Conservation (phyloP, 768 basidiomycete genomes). For the Suillus decipiens region DNA sequence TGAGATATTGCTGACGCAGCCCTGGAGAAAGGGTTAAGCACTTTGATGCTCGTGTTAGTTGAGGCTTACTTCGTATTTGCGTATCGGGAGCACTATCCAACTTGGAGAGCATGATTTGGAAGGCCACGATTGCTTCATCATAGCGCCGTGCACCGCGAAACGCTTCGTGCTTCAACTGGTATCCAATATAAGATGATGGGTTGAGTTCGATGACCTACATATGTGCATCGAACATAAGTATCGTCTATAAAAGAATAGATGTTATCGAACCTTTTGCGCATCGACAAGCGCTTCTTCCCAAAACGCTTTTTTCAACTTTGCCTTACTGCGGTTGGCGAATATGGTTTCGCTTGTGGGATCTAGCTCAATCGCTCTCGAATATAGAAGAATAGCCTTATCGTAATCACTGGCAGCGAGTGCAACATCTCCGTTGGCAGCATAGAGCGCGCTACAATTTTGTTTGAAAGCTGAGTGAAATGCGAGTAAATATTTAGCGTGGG, state of each 20-base stretch:
- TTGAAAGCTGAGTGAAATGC: not conserved
- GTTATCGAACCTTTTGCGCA: not conserved
- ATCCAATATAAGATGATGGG: no score
- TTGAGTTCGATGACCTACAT: not conserved
- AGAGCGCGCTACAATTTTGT: not conserved
- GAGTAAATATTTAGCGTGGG: not conserved
- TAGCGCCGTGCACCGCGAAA: no score
- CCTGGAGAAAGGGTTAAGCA: no score
- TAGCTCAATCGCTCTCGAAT: not conserved
- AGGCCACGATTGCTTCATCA: no score
- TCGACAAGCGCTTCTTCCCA: not conserved
- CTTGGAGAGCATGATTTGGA: no score
- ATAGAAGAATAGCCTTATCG: not conserved
- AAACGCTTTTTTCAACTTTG: not conserved
- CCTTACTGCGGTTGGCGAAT: not conserved
- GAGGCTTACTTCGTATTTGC: no score
- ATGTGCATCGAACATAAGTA: not conserved
- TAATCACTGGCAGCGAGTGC: not conserved
- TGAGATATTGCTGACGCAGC: no score
- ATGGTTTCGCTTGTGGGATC: not conserved
- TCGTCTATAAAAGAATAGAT: not conserved
- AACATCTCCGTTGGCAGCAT: not conserved
- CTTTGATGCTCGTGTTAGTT: no score
- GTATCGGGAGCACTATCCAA: no score
- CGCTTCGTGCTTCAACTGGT: no score